phyloP scores from a whole-genome alignment of 768 basidiomycete genomes.

The Suillus fuscotomentosus region DNA sequence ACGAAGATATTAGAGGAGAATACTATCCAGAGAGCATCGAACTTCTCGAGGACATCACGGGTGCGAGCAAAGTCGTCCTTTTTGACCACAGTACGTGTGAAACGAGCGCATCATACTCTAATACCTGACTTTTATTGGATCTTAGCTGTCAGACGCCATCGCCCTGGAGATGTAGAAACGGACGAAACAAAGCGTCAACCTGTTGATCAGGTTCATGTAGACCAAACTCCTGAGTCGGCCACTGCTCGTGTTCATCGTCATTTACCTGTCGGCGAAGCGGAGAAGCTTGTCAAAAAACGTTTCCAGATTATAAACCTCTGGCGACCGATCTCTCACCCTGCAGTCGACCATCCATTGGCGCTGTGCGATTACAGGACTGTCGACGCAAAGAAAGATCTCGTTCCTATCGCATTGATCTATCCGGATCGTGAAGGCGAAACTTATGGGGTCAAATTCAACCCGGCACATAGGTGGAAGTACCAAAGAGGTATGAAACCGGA shows the following conservation, averaged over 20 bases:
- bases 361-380: slow-evolving; percentile 52
- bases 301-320: slow-evolving; percentile 64
- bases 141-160: slow-evolving; percentile 46
- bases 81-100: slow-evolving; percentile 60
- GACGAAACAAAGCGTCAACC: slow-evolving; percentile 43
- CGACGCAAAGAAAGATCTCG: slow-evolving; percentile 38
- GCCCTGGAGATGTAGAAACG: slow-evolving; percentile 37
- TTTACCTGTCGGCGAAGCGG: slow-evolving; percentile 44
- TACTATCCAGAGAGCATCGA: slow-evolving; percentile 64
- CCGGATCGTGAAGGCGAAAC: slow-evolving; percentile 55
- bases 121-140: background rate
- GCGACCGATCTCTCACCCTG: slow-evolving; percentile 51
- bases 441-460: slow-evolving; percentile 42
- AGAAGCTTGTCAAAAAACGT: slow-evolving; percentile 42
- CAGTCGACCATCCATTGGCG: slow-evolving; percentile 49
- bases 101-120: background rate
- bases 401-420: slow-evolving; percentile 45
- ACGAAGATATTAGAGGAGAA: slow-evolving; percentile 48
- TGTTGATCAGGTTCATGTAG: slow-evolving; percentile 41
- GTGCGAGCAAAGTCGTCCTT: slow-evolving; percentile 57
- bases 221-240: slow-evolving; percentile 48
- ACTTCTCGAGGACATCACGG: slow-evolving; percentile 57
- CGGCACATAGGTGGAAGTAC: slow-evolving; percentile 54
- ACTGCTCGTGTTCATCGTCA: slow-evolving; percentile 49
- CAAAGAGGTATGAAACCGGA: slow-evolving; percentile 44